These are phyloP conservation scores for Lipomyces mesembrius DNA, from an alignment of 805 yeast species.

Conservation along the genomic window DNA sequence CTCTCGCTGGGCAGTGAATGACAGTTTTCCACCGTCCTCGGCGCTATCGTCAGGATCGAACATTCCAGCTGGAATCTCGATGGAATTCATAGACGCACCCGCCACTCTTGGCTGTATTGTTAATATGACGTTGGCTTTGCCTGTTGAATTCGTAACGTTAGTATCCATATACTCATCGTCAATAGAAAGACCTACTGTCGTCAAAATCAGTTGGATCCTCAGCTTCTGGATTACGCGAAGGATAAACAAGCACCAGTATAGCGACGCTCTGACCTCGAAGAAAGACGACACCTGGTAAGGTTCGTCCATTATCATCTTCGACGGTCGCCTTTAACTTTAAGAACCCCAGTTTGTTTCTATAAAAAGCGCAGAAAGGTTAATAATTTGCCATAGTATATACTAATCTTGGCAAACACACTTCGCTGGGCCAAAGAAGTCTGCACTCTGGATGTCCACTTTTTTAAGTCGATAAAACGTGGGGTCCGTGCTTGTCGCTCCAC, in stretches of 20 bases:
- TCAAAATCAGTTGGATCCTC: constrained; percentile 30
- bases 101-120: constrained; percentile 41
- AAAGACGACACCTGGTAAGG: constrained; percentile 42
- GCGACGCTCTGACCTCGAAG: constrained; percentile 41
- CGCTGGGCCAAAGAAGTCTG: constrained; percentile 36
- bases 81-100: constrained; percentile 35
- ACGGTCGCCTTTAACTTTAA: constrained; percentile 39
- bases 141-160: constrained; percentile 2
- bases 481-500: constrained; percentile 9
- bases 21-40: constrained; percentile 32
- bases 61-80: constrained; percentile 44
- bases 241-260: constrained; percentile 38
- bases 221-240: constrained; percentile 24
- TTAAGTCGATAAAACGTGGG: constrained; percentile 23
- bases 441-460: constrained; percentile 38
- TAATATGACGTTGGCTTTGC: constrained; percentile 33
- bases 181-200: constrained; percentile 17
- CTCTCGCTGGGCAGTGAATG: constrained; percentile 42
- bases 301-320: constrained; percentile 32
- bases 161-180: no score
- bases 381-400: neutral
- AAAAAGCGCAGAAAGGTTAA: neutral
- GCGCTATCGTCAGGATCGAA: constrained; percentile 32
- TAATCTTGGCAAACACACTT: neutral
- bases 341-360: constrained; percentile 38